A percentile compares a stretch with the other conserved stretches of the same genome.
phyloP scores from a whole-genome alignment of 306 rosid genomes.

The Hylodesmum podocarpum region DNA sequence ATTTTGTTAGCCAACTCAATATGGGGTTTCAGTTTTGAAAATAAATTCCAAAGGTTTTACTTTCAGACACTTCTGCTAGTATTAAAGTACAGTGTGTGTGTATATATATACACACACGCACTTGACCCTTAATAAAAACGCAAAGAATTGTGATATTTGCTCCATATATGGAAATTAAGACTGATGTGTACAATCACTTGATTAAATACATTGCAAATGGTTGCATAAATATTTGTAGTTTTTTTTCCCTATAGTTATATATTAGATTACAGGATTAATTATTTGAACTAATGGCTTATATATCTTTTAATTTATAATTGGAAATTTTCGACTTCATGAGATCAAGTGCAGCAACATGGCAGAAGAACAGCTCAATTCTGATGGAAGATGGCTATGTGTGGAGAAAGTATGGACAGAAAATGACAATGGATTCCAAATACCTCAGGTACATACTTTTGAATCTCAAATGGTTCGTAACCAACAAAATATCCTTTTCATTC shows the following conservation, averaged over 20 bases:
- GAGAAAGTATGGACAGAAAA: slow-evolving; percentile 72
- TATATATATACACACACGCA: too few species aligned
- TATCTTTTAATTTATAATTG: not conserved
- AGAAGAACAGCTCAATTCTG: slow-evolving; percentile 24
- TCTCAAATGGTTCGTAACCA: not conserved
- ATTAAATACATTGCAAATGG: not conserved
- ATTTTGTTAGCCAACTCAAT: not conserved
- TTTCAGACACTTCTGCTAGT: not conserved
- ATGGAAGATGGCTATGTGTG: slow-evolving; percentile 55
- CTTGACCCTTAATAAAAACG: not conserved
- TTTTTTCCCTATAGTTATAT: too few species aligned
- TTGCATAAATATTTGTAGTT: not conserved
- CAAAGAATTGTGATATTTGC: not conserved
- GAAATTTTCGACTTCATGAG: slow-evolving; percentile 11
- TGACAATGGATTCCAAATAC: slow-evolving; percentile 28
- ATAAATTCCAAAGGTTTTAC: not conserved
- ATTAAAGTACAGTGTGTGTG: not conserved
- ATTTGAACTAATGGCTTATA: too few species aligned
- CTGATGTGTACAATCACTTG: not conserved
- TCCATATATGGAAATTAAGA: too few species aligned
- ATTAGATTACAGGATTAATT: not conserved
- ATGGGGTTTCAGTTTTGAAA: not conserved
- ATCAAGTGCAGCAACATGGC: slow-evolving; percentile 29
- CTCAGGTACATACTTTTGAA: slow-evolving; percentile 36
- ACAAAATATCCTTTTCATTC: not conserved